A percentile compares a stretch with the other conserved stretches of the same genome.
phyloP scores from a whole-genome alignment of 495 filamentous ascomycete genomes.

The Chaetomium fimeti region DNA sequence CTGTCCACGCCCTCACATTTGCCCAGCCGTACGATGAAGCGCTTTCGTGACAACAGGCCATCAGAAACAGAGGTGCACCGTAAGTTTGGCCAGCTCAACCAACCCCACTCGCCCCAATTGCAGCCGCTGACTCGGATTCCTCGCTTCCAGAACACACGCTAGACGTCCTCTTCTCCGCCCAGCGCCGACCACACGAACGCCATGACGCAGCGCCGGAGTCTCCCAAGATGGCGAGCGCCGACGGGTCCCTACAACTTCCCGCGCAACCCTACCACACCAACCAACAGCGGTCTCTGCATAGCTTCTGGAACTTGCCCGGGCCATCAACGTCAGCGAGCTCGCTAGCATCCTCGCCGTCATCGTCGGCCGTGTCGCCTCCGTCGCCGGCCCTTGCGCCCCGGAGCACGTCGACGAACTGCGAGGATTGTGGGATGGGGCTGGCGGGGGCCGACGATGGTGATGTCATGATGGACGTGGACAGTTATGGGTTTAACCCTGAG shows the following conservation, averaged over 20 bases:
- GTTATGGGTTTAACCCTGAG: constrained; percentile 23
- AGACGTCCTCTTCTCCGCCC: constrained; percentile 47
- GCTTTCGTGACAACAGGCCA: constrained; percentile 51
- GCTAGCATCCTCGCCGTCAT: constrained; percentile 16
- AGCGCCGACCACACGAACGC: constrained; percentile 36
- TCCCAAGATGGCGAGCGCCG: constrained; percentile 6
- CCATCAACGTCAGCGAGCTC: constrained; percentile 21
- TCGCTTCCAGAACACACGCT: constrained; percentile 47
- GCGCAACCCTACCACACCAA: constrained; percentile 18
- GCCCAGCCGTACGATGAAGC: constrained; percentile 50
- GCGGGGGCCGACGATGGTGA: constrained; percentile 27
- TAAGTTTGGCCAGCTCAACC: constrained; percentile 32
- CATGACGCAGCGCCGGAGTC: constrained; percentile 4
- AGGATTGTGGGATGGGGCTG: constrained; percentile 44
- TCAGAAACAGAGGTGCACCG: constrained; percentile 49
- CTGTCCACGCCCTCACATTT: constrained; percentile 35
- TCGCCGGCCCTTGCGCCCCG: constrained; percentile 1
- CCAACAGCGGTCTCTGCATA: constrained; percentile 47
- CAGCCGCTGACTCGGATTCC: constrained; percentile 3
- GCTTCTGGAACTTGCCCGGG: constrained; percentile 47
- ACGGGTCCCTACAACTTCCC: constrained; percentile 15
- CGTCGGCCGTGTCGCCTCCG: constrained; percentile 17
- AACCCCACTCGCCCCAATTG: constrained; percentile 5
- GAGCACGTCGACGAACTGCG: constrained; percentile 37
- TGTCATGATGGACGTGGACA: constrained; percentile 32